phyloP scores from a whole-genome alignment of 768 basidiomycete genomes.

The Termitomyces sp. region DNA sequence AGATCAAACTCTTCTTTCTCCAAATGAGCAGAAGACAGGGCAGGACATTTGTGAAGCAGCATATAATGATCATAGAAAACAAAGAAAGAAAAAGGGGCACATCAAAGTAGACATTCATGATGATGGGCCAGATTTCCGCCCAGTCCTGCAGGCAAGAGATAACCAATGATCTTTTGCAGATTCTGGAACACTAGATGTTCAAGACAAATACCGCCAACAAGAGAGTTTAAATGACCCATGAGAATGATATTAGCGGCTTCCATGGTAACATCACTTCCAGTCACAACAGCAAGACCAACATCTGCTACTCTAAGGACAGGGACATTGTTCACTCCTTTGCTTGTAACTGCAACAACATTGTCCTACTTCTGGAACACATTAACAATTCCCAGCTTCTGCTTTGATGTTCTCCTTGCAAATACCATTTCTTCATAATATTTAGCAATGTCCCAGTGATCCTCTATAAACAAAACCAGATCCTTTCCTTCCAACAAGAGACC shows the following conservation, averaged over 20 bases:
- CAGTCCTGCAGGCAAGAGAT: constrained; percentile 51
- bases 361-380: constrained; percentile 43
- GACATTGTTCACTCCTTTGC: constrained; percentile 54
- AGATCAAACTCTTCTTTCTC: constrained; percentile 17
- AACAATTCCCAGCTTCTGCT: constrained; percentile 55
- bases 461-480: constrained; percentile 30
- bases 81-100: constrained; percentile 54
- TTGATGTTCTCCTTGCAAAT: constrained; percentile 50
- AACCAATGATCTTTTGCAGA: constrained; percentile 45
- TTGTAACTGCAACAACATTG: constrained; percentile 47
- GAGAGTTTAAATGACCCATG: constrained; percentile 45
- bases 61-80: constrained; percentile 16
- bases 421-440: constrained; percentile 38
- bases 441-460: constrained; percentile 34
- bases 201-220: constrained; percentile 52
- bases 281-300: constrained; percentile 50
- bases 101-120: constrained; percentile 52
- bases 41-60: constrained; percentile 14
- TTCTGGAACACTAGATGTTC: constrained; percentile 59
- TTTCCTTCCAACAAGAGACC: constrained; percentile 30
- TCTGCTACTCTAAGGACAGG: constrained; percentile 48
- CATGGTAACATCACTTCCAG: constrained; percentile 41
- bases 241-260: constrained; percentile 42
- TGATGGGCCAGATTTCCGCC: constrained; percentile 52
- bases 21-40: constrained; percentile 12